Percentiles rank a stretch among this genome's conserved stretches.
These are phyloP conservation scores for Forsythia suspensa DNA, from an alignment of 257 asterid species.

Conservation along the genomic window DNA sequence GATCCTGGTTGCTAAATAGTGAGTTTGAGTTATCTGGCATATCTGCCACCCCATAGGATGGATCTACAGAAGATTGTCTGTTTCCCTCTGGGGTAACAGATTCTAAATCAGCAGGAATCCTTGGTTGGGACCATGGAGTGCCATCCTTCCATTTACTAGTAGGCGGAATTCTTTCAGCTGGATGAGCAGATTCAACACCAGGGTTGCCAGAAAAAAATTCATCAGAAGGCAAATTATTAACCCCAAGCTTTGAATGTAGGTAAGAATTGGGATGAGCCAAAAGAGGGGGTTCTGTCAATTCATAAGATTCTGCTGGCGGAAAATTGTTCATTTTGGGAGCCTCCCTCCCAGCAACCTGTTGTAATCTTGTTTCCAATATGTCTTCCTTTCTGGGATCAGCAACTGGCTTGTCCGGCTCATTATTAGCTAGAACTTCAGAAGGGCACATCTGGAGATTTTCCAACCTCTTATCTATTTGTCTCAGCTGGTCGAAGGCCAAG, in stretches of 20 bases:
- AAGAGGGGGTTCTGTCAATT: slow-evolving; percentile 37
- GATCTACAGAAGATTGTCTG: slow-evolving; percentile 36
- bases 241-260: slow-evolving; percentile 35
- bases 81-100: slow-evolving; percentile 33
- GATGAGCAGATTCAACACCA: slow-evolving; percentile 32
- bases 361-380: slow-evolving; percentile 29
- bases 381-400: slow-evolving; percentile 40
- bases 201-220: slow-evolving; percentile 28
- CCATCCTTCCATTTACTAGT: slow-evolving; percentile 51
- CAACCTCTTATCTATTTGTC: slow-evolving; percentile 67
- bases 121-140: slow-evolving; percentile 44
- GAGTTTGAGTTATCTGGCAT: slow-evolving; percentile 55
- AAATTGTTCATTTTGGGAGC: slow-evolving; percentile 22
- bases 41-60: slow-evolving; percentile 50
- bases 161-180: slow-evolving; percentile 40
- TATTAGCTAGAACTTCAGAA: slow-evolving; percentile 41
- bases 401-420: slow-evolving; percentile 38
- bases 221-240: slow-evolving; percentile 30
- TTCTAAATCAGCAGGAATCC: slow-evolving; percentile 43
- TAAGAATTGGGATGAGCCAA: slow-evolving; percentile 35
- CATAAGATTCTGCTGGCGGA: slow-evolving; percentile 45
- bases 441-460: slow-evolving; percentile 63
- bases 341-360: slow-evolving; percentile 39
- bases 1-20: slow-evolving; percentile 74
- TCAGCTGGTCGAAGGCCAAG: slow-evolving; percentile 49